Evolutionary conservation across 495 filamentous ascomycete species (phyloP).

Genomic region (Echria macrotheca): DNA sequence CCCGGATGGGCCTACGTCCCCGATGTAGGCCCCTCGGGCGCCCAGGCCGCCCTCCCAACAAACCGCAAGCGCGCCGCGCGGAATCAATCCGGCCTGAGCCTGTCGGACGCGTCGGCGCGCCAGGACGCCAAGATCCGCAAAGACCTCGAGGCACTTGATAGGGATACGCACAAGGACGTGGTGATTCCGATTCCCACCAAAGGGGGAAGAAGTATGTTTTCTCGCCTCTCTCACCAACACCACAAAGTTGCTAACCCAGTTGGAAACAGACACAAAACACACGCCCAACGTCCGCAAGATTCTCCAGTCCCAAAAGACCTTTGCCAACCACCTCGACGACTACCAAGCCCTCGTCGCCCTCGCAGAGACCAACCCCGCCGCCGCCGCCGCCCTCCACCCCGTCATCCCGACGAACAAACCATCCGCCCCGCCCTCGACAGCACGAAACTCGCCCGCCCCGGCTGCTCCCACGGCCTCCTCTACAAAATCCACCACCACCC

Average conservation of each 20-base stretch:
- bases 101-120: conserved; percentile 58
- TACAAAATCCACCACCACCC: conserved; percentile 1
- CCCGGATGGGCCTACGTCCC: conserved; percentile 89
- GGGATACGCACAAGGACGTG: conserved; percentile 69
- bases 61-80: conserved; percentile 60
- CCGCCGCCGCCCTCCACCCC: conserved; percentile 17
- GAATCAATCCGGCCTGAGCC: conserved; percentile 49
- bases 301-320: conserved; percentile 85
- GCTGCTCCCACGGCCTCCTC: too few relatives aligned
- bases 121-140: conserved; percentile 72
- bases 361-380: conserved; percentile 33
- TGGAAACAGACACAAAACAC: too few relatives aligned
- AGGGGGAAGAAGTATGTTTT: conserved; percentile 23
- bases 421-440: conserved; percentile 15
- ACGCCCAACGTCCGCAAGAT: conserved; percentile 84
- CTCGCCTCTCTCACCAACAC: background rate
- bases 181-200: conserved; percentile 57
- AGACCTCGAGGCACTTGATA: conserved; percentile 73
- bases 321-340: conserved; percentile 85
- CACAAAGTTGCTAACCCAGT: background rate
- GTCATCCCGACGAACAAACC: conserved; percentile 11
- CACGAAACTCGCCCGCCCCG: conserved; percentile 20
- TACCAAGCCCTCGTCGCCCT: conserved; percentile 65
- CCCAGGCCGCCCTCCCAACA: conserved; percentile 39
- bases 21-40: conserved; percentile 59